Evolutionary conservation across 768 basidiomycete species (phyloP), one percentile per base, ranked within the genome.

Genomic region (Hygrocybe punicea): DNA sequence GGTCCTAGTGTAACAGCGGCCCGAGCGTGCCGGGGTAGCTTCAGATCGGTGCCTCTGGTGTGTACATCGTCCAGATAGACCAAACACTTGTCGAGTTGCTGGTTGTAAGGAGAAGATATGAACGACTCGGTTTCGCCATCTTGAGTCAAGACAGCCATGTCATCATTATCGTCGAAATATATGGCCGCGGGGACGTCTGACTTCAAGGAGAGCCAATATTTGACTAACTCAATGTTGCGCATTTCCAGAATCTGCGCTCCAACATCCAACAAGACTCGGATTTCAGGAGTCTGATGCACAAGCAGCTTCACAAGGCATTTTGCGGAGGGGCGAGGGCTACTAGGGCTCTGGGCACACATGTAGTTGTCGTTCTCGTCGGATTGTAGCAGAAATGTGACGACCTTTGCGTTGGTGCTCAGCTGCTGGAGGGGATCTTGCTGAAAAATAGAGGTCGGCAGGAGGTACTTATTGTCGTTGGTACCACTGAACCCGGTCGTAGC

Each of bases 161-260:
- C 67, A 58, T 81, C 35, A 2, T 65, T 48, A 33, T 68, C 68
- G 46, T 77, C 65, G 56, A 78, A 78, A 55, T 72, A 83, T 4
- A 84, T 67, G 0, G 75, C 77, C 0, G 78, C 82, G 33, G 68
- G 63, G 2, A 75, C 60, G 24, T 69, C 59, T 2, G 59, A 52
- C 2, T 60, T 57, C 21, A 67, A 46, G 16, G 51, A 57, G 4
- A 84, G 64, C 83, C 82, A 84, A 2, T 61, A 45, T n/a, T 53
- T 37, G 3, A 71, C 78, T 5, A 84, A 52, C 24, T 78, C 68
- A 2, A 61, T 35, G 57, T 81, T 84, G 21, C 70, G 65, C 55
- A 81, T 67, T 44, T 84, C 81, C 6, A 84, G 66, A 67, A 84
- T 78, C 58, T 84, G 82, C 0, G 82, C 82, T 2, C 82, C 83